phyloP scores from a whole-genome alignment of 1,284 basidiomycete genomes.

The Cryptococcus sp. region DNA sequence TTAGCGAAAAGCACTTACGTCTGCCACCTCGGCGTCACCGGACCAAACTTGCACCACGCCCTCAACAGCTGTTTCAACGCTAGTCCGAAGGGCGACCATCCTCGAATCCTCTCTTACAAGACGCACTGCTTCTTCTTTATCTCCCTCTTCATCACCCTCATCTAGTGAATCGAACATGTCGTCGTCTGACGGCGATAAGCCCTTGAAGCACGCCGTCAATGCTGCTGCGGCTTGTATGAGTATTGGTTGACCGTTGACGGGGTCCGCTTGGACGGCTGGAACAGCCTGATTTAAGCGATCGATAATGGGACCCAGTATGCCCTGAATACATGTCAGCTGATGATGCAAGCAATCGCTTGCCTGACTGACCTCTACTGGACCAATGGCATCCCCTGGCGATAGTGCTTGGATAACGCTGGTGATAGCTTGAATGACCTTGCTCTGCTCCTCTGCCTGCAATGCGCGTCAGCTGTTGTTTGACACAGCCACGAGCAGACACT shows the following conservation, averaged over 20 bases:
- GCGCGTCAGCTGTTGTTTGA: neutral
- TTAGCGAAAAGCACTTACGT: conserved; percentile 58
- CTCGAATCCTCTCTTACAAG: conserved; percentile 66
- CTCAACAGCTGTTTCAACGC: conserved; percentile 63
- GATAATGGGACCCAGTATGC: conserved; percentile 73
- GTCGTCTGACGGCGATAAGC: conserved; percentile 74
- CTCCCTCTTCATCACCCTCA: conserved; percentile 40
- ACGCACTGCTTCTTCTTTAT: conserved; percentile 56
- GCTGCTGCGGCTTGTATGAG: conserved; percentile 66
- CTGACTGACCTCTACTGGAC: conserved; percentile 67
- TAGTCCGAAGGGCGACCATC: conserved; percentile 64
- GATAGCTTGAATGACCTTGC: conserved; percentile 84
- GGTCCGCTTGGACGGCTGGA: conserved; percentile 51
- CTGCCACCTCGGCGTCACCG: conserved; percentile 70
- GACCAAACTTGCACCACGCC: conserved; percentile 71
- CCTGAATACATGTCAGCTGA: conserved; percentile 52
- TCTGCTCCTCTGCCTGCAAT: conserved; percentile 74
- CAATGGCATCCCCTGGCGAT: conserved; percentile 70
- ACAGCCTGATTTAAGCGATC: conserved; percentile 67
- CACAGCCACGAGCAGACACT: conserved; percentile 35
- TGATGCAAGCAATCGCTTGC: neutral
- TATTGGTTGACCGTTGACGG: conserved; percentile 12
- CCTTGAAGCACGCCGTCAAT: conserved; percentile 77
- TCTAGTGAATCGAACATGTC: conserved; percentile 58
- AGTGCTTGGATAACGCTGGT: conserved; percentile 86